Conservation (phyloP, 176 grass and related monocot species). For the Carex scoparia region DNA sequence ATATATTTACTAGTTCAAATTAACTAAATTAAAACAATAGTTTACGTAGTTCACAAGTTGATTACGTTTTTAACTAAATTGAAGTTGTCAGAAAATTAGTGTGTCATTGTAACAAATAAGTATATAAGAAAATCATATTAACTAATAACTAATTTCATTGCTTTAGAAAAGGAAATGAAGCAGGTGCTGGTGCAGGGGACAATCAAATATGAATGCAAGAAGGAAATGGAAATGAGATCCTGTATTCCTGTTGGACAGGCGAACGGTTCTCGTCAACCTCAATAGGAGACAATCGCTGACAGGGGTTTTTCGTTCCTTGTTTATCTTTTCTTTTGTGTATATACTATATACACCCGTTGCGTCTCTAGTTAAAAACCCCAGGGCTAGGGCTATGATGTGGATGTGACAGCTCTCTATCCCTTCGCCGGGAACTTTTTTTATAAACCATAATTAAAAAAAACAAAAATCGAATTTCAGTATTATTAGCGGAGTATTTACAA, state of each 20-base stretch:
- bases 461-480: too few species aligned
- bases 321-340: background rate
- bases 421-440: too few species aligned
- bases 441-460: too few species aligned
- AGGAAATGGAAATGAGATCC: background rate
- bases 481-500: too few species aligned
- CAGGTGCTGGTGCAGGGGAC: background rate
- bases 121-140: background rate
- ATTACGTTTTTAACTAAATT: background rate
- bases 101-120: background rate
- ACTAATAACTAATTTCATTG: background rate
- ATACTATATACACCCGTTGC: background rate
- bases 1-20: background rate
- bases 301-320: background rate
- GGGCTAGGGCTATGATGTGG: too few species aligned
- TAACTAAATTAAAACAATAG: background rate
- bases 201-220: background rate
- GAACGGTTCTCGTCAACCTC: background rate
- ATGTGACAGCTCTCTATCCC: background rate
- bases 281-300: background rate
- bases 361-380: background rate
- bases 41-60: background rate
- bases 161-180: background rate
- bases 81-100: background rate
- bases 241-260: background rate